A percentile compares a stretch with the other conserved stretches of the same genome.
These are phyloP conservation scores for Cadophora gregata DNA, from an alignment of 2,329 filamentous ascomycete genomes.

Conservation along the genomic window DNA sequence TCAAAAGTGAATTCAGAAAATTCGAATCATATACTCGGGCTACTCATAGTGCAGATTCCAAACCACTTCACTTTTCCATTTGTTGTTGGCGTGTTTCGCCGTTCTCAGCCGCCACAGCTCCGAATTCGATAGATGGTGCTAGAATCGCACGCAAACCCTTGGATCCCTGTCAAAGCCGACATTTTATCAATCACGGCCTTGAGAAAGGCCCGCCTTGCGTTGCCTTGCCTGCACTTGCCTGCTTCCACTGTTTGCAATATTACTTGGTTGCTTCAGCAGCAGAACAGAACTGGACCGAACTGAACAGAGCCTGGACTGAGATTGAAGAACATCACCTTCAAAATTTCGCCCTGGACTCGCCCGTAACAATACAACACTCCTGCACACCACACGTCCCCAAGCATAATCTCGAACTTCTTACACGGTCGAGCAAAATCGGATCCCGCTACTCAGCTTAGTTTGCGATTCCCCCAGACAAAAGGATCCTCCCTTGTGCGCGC, in stretches of 20 bases:
- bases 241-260: no score
- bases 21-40: neutral
- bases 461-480: slow-evolving; percentile 8
- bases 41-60: neutral
- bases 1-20: neutral
- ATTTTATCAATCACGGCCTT: slow-evolving; percentile 14
- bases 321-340: slow-evolving; percentile 8
- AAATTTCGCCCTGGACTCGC: neutral
- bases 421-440: neutral
- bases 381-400: neutral
- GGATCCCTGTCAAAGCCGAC: slow-evolving; percentile 9
- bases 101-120: slow-evolving; percentile 5
- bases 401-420: neutral
- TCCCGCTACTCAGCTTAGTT: slow-evolving; percentile 4
- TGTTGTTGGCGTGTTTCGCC: neutral
- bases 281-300: neutral
- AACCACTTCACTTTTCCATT: neutral
- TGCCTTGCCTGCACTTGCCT: neutral
- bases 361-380: neutral
- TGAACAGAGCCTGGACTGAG: neutral
- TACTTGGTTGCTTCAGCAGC: slow-evolving; percentile 15
- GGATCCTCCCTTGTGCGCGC: slow-evolving; percentile 19
- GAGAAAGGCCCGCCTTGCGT: neutral
- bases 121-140: slow-evolving; percentile 16
- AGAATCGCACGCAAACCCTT: slow-evolving; percentile 12